Conservation (phyloP, 805 yeast genomes). For the Wickerhamomyces bovis region DNA sequence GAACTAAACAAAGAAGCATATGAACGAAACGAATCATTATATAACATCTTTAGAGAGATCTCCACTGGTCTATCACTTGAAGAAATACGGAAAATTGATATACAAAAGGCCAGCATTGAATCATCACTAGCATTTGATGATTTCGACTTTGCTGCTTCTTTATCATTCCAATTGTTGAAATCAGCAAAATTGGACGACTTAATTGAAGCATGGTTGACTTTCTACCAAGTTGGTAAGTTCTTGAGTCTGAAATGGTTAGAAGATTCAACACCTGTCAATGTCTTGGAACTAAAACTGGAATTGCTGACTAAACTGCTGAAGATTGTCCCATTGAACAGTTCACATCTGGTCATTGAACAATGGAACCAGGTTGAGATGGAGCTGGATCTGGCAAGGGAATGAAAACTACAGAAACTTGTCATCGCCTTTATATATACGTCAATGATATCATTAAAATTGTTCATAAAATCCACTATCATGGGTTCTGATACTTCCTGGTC, state of each 20-base stretch:
- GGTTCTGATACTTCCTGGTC: neutral
- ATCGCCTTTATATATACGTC: too few species aligned
- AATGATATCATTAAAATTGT: neutral
- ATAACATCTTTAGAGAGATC: constrained; percentile 35
- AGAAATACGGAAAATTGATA: constrained; percentile 7
- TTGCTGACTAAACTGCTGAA: constrained; percentile 4
- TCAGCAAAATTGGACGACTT: constrained; percentile 5
- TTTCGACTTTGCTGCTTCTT: constrained; percentile 49
- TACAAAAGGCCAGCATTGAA: constrained; percentile 53
- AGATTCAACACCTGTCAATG: neutral
- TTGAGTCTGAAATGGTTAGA: neutral
- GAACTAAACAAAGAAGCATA: constrained; percentile 53
- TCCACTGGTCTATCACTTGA: constrained; percentile 31
- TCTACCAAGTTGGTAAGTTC: constrained; percentile 19
- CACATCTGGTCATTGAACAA: constrained; percentile 50
- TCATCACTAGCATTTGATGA: constrained; percentile 58
- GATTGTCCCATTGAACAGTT: constrained; percentile 34
- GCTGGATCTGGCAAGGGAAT: constrained; percentile 24
- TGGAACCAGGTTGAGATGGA: constrained; percentile 51
- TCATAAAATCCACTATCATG: neutral
- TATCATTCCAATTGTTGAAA: constrained; percentile 29
- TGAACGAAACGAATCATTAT: constrained; percentile 35
- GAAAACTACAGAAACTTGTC: neutral
- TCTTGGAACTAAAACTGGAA: neutral
- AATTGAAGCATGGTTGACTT: constrained; percentile 47